Conservation (phyloP, 257 asterid genomes). For the Nicotiana obtusifolia region DNA sequence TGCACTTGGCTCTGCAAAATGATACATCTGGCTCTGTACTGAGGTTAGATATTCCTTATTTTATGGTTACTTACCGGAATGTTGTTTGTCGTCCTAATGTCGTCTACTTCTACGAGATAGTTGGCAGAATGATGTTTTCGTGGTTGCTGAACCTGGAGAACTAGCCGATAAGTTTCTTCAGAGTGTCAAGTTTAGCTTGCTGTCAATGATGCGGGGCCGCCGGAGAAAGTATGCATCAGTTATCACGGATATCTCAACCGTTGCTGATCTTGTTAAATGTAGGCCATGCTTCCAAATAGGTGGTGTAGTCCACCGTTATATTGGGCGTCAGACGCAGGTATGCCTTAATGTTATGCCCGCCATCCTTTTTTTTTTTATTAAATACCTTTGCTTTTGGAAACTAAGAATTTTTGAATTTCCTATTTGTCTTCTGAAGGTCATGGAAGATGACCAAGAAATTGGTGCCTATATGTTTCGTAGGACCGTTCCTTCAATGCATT, state of each 20-base stretch:
- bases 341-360: not conserved
- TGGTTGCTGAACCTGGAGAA: conserved; percentile 99
- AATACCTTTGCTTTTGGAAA: conserved; percentile 10
- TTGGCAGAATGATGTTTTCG: conserved; percentile 99
- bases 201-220: conserved; percentile 72
- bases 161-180: conserved; percentile 86
- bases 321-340: conserved; percentile 98
- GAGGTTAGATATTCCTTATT: conserved; percentile 38
- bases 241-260: conserved; percentile 59
- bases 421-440: conserved; percentile 52
- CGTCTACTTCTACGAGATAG: conserved; percentile 29
- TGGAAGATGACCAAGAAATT: conserved; percentile 98
- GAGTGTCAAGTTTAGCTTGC: conserved; percentile 74
- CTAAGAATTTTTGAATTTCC: conserved; percentile 7
- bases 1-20: conserved; percentile 93
- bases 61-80: not conserved
- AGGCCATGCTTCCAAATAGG: conserved; percentile 95
- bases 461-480: conserved; percentile 98
- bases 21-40: conserved; percentile 82
- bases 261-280: conserved; percentile 75
- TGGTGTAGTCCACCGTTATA: conserved; percentile 94
- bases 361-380: not conserved
- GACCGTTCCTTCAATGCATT: conserved; percentile 86
- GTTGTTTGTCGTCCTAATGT: conserved; percentile 18
- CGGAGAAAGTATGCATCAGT: conserved; percentile 68